These are phyloP conservation scores for Thymus quinquecostatus DNA, from an alignment of 257 asterid genomes.

Conservation along the genomic window DNA sequence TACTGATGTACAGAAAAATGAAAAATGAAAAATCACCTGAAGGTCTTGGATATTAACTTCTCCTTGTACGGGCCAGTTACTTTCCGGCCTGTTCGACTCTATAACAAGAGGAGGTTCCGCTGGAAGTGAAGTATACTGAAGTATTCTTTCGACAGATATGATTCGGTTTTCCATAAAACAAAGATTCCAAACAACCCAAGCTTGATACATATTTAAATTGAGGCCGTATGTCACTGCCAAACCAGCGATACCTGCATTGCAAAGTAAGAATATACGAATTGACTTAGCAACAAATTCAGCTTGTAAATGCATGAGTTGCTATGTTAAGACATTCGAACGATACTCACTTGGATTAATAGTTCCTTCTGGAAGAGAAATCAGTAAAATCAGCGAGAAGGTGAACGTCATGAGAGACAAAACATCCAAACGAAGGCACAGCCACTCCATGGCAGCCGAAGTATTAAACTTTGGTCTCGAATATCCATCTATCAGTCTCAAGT, in stretches of 20 bases:
- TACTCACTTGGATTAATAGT: constrained; percentile 76
- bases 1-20: not conserved
- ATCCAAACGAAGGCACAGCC: constrained; percentile 91
- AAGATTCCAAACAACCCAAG: constrained; percentile 70
- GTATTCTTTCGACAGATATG: constrained; percentile 88
- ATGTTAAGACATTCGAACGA: not conserved
- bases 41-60: constrained; percentile 72
- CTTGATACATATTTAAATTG: constrained; percentile 66
- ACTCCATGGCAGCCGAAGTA: constrained; percentile 79
- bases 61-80: constrained; percentile 73
- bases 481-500: constrained; percentile 77
- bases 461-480: constrained; percentile 85
- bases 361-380: constrained; percentile 78
- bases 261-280: not conserved
- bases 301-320: not conserved
- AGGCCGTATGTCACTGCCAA: constrained; percentile 89
- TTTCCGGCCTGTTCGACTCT: constrained; percentile 63
- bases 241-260: constrained; percentile 78
- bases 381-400: constrained; percentile 62
- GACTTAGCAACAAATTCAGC: constrained; percentile 8
- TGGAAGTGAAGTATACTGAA: constrained; percentile 70
- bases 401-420: constrained; percentile 71
- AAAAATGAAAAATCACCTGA: constrained; percentile 50
- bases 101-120: constrained; percentile 81
- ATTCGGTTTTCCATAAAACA: constrained; percentile 81